Conservation (phyloP, 2,329 filamentous ascomycete species). For the Capronia americana region DNA sequence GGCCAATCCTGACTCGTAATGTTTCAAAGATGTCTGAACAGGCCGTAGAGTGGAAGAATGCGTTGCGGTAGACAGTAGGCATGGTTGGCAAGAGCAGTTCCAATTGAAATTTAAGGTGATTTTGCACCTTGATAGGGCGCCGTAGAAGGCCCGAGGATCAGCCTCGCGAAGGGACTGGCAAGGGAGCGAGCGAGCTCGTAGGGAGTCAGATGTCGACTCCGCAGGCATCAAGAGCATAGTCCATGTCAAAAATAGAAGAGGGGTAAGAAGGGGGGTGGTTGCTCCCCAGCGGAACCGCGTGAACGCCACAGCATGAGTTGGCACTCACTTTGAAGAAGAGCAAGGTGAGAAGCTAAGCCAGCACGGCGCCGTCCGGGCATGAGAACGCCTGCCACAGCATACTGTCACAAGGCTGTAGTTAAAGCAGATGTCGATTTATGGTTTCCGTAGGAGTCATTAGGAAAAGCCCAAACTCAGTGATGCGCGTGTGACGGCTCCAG, state of each 20-base stretch:
- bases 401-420: not conserved
- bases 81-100: not conserved
- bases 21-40: not conserved
- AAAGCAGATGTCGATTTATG: conserved; percentile 1
- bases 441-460: not conserved
- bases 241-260: not conserved
- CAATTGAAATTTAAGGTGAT: not conserved
- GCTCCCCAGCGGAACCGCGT: conserved; percentile 8
- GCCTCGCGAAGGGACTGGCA: not conserved
- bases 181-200: not conserved
- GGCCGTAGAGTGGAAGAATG: not conserved
- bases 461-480: not conserved
- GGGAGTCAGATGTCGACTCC: not conserved
- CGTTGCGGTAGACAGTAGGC: not conserved
- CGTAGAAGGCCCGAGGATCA: not conserved
- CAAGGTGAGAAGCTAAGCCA: not conserved
- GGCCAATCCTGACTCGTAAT: not conserved
- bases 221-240: not conserved
- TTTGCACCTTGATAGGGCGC: not conserved
- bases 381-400: not conserved
- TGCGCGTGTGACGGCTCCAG: not conserved
- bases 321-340: not conserved
- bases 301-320: conserved; percentile 5
- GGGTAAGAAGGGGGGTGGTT: not conserved
- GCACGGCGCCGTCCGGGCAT: not conserved